phyloP scores from a whole-genome alignment of 805 yeast species.

The Metschnikowia colocasiae region DNA sequence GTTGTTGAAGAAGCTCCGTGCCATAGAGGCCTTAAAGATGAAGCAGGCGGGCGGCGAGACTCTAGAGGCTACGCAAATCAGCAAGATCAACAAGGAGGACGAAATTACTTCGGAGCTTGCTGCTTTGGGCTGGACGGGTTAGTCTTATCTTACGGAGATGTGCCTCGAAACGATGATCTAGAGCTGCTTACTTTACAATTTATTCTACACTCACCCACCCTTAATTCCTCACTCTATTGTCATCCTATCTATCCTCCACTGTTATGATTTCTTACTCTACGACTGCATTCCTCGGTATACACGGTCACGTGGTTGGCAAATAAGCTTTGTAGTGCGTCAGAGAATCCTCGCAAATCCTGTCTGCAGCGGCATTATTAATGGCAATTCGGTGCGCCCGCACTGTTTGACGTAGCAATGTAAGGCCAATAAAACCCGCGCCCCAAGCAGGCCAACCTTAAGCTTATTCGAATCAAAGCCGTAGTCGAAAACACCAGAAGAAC shows the following conservation, averaged over 20 bases:
- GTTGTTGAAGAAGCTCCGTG: conserved; percentile 85
- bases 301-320: not conserved
- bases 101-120: conserved; percentile 72
- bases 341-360: not conserved
- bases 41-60: conserved; percentile 80
- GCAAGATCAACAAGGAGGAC: conserved; percentile 84
- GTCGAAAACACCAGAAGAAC: too few relatives aligned
- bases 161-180: not conserved
- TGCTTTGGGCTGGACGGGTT: conserved; percentile 63
- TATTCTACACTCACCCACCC: not conserved
- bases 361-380: conserved; percentile 1
- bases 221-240: not conserved
- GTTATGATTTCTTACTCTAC: too few relatives aligned
- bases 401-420: conserved; percentile 4
- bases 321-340: not conserved
- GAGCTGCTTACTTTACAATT: too few relatives aligned
- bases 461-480: too few relatives aligned
- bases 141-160: conserved; percentile 5
- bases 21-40: conserved; percentile 86
- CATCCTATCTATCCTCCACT: too few relatives aligned
- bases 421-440: not conserved
- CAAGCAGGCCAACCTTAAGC: not conserved
- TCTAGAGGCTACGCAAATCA: conserved; percentile 87
- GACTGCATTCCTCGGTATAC: too few relatives aligned
- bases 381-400: not conserved